These are phyloP conservation scores for Geotrichum bryndzae DNA, from an alignment of 1,139 yeast species.

Conservation along the genomic window DNA sequence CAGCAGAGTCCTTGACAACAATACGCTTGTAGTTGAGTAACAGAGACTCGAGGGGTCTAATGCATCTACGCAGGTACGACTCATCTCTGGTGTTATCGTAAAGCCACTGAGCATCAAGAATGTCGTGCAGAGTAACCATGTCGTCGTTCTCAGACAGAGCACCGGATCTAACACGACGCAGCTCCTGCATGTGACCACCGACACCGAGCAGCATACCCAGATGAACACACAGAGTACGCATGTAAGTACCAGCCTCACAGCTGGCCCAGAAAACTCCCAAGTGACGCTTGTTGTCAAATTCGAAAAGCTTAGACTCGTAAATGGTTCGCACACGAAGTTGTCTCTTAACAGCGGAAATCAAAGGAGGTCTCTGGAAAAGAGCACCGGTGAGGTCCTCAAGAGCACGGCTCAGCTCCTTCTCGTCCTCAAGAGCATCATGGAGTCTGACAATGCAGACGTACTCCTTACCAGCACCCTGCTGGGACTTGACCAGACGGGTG, in stretches of 20 bases:
- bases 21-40: slow-evolving; percentile 93
- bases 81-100: slow-evolving; percentile 97
- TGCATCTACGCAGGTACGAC: slow-evolving; percentile 85
- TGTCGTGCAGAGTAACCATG: slow-evolving; percentile 93
- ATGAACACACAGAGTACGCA: slow-evolving; percentile 98
- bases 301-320: slow-evolving; percentile 90
- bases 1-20: slow-evolving; percentile 97
- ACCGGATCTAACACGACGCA: slow-evolving; percentile 98
- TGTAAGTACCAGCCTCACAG: slow-evolving; percentile 99
- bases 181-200: slow-evolving; percentile 99
- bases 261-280: slow-evolving; percentile 99
- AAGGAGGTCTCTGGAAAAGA: slow-evolving; percentile 96
- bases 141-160: slow-evolving; percentile 87
- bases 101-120: slow-evolving; percentile 95
- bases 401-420: slow-evolving; percentile 80
- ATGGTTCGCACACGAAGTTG: slow-evolving; percentile 97
- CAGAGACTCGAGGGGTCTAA: slow-evolving; percentile 91
- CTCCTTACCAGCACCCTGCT: slow-evolving; percentile 99
- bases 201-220: slow-evolving; percentile 96
- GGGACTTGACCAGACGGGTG: slow-evolving; percentile 94
- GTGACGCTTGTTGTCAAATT: slow-evolving; percentile 94
- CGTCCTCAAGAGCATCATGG: slow-evolving; percentile 87
- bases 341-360: slow-evolving; percentile 97
- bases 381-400: slow-evolving; percentile 97
- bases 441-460: slow-evolving; percentile 95